Evolutionary conservation across 192 early-diverging fungal genomes (phyloP).

Genomic region (Allomyces macrogynus): DNA sequence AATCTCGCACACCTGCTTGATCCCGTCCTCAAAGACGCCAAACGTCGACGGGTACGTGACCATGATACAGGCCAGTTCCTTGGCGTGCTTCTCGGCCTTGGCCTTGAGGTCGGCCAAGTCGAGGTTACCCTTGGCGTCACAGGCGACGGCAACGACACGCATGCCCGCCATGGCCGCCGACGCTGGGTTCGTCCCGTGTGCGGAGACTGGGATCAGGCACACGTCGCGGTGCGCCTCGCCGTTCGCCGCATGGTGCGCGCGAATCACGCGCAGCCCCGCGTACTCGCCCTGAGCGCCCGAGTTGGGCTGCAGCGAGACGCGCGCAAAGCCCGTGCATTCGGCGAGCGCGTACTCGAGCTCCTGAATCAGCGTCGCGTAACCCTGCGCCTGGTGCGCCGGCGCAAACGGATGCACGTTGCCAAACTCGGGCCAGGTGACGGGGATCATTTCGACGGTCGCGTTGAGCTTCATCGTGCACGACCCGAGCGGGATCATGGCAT

Average conservation of each 20-base stretch:
- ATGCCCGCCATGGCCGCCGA: conserved; percentile 95
- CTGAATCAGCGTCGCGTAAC: conserved; percentile 60
- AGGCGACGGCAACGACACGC: conserved; percentile 81
- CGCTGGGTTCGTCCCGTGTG: conserved; percentile 98
- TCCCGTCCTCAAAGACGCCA: conserved; percentile 89
- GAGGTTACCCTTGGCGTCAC: conserved; percentile 76
- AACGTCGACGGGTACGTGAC: conserved; percentile 98
- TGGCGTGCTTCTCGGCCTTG: conserved; percentile 75
- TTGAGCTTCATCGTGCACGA: conserved; percentile 99
- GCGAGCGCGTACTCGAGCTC: conserved; percentile 78
- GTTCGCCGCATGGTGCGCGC: conserved; percentile 69
- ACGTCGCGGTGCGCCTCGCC: conserved; percentile 73
- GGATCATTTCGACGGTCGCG: conserved; percentile 98
- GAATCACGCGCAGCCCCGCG: conserved; percentile 83
- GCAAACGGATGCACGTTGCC: conserved; percentile 90
- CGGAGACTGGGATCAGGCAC: conserved; percentile 93
- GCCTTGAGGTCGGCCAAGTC: conserved; percentile 72
- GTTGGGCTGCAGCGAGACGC: conserved; percentile 91
- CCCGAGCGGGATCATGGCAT: conserved; percentile 98
- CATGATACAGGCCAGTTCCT: conserved; percentile 81
- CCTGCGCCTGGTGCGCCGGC: conserved; percentile 78
- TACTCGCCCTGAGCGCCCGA: conserved; percentile 98
- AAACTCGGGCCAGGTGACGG: conserved; percentile 98
- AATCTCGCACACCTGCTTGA: conserved; percentile 70
- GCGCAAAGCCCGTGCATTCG: conserved; percentile 84